A percentile compares a stretch with the other conserved stretches of the same genome.
Conservation (phyloP, 129 eudicot genomes). For the Solidago caesia region DNA sequence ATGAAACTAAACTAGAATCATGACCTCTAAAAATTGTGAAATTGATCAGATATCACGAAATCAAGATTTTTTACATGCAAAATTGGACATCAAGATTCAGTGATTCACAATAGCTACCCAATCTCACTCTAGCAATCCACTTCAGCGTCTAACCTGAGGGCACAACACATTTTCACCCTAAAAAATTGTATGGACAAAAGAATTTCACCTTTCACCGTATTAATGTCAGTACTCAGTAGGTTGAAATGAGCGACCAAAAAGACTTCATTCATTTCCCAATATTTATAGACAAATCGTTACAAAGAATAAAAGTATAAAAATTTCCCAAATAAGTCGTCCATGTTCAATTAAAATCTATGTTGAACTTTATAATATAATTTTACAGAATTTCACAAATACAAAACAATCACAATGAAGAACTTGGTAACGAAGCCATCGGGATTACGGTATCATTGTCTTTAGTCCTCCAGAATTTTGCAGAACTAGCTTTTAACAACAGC, state of each 20-base stretch:
- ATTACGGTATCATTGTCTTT: slow-evolving; percentile 45
- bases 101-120: too few relatives aligned
- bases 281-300: slow-evolving; percentile 29
- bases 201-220: background rate
- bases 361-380: slow-evolving; percentile 4
- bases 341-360: background rate
- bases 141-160: too few relatives aligned
- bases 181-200: too few relatives aligned
- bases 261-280: slow-evolving; percentile 12
- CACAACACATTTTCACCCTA: too few relatives aligned
- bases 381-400: slow-evolving; percentile 14
- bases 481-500: slow-evolving; percentile 50
- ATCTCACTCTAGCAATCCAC: too few relatives aligned
- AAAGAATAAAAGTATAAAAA: slow-evolving; percentile 17
- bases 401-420: slow-evolving; percentile 49
- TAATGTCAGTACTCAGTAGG: background rate
- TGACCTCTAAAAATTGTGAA: too few relatives aligned
- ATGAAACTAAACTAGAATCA: too few relatives aligned
- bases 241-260: background rate
- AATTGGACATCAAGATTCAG: too few relatives aligned
- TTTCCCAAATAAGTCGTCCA: slow-evolving; percentile 18
- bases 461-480: slow-evolving; percentile 38
- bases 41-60: too few relatives aligned
- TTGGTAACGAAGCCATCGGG: slow-evolving; percentile 81
- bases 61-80: too few relatives aligned